These are phyloP conservation scores for Botrytis porri DNA, from an alignment of 2,329 filamentous ascomycete genomes.

Conservation along the genomic window DNA sequence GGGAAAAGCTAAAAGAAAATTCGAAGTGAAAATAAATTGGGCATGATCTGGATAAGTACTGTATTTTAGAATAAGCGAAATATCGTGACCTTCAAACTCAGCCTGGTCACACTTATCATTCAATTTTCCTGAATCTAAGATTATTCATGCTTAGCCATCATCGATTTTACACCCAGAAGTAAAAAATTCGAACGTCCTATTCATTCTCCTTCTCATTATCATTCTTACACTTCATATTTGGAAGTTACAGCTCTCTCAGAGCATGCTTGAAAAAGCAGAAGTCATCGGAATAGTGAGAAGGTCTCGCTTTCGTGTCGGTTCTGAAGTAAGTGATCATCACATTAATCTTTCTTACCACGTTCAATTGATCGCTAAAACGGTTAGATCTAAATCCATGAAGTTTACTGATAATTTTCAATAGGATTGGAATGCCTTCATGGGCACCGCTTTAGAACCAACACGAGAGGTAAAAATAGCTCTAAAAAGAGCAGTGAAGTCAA, in stretches of 20 bases:
- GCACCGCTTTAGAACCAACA: neutral
- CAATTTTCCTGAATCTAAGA: neutral
- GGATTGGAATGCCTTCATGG: neutral
- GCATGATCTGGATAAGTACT: neutral
- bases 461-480: neutral
- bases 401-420: neutral
- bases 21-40: neutral
- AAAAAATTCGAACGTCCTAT: rapidly evolving
- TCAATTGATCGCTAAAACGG: too few relatives aligned
- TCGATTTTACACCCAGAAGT: neutral
- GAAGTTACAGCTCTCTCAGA: neutral
- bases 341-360: neutral
- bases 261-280: neutral
- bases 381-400: neutral
- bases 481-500: neutral
- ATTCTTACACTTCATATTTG: neutral
- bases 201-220: neutral
- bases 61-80: neutral
- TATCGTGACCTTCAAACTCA: neutral
- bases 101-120: neutral
- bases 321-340: neutral
- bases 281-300: neutral
- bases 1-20: neutral
- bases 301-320: neutral
- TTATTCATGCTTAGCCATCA: neutral